A percentile compares a stretch with the other conserved stretches of the same genome.
These are phyloP conservation scores for Rhamnella rubrinervis DNA, from an alignment of 331 rosid genomes.

Conservation along the genomic window DNA sequence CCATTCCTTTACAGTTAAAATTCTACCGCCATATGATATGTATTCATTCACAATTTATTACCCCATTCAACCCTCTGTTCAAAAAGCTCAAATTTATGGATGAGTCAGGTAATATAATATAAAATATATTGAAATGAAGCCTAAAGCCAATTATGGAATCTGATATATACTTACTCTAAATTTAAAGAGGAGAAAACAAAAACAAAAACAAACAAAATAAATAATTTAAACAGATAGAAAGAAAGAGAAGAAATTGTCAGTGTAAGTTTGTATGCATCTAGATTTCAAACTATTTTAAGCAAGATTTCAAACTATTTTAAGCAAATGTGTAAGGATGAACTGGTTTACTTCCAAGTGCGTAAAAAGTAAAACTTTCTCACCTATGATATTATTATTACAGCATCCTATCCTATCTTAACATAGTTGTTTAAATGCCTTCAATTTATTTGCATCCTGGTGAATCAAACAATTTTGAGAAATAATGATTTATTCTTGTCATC, in stretches of 20 bases:
- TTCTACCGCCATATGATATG: slow-evolving; percentile 11
- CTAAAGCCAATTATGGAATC: neutral
- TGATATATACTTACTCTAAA: slow-evolving; percentile 2
- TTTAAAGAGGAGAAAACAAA: neutral
- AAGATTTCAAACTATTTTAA: neutral
- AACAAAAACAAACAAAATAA: too few relatives aligned
- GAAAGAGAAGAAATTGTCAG: too few relatives aligned
- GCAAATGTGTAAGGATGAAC: neutral
- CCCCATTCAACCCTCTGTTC: slow-evolving; percentile 39
- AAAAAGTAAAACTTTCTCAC: too few relatives aligned
- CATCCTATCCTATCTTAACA: neutral
- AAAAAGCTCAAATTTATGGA: slow-evolving; percentile 29
- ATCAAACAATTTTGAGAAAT: neutral
- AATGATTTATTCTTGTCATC: too few relatives aligned
- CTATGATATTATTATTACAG: too few relatives aligned
- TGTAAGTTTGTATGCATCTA: neutral
- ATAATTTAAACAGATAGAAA: too few relatives aligned
- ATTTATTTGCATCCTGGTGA: neutral
- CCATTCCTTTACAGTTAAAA: slow-evolving; percentile 49
- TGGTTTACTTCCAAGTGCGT: neutral
- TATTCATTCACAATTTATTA: slow-evolving; percentile 7
- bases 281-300: neutral
- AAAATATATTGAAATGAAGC: neutral
- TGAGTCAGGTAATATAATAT: slow-evolving; percentile 16
- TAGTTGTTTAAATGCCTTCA: neutral